Evolutionary conservation across 2,329 filamentous ascomycete species (phyloP), one percentile per base, ranked within the genome.

Genomic region (Thelonectria discophora): DNA sequence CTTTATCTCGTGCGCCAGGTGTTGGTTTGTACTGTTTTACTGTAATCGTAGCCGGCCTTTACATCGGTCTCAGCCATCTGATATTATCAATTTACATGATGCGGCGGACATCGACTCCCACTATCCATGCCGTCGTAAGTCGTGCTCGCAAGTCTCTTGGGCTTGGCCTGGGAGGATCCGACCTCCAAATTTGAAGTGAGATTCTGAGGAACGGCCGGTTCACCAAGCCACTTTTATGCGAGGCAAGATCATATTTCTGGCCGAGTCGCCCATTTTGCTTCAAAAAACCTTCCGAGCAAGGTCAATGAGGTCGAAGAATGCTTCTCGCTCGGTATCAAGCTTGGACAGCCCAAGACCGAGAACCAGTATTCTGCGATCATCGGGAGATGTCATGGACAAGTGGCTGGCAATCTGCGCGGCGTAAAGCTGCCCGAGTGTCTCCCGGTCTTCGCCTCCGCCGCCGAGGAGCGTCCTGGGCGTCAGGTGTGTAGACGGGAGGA

Each of bases 381-480:
- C 82, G 1, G 92, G 88, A 54, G 91, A 84, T 65, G 88, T 88
- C 62, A 90, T 86, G 17, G 89, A 84, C 61, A 99, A 85, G 40
- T 90, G 86, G 72, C 89, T 96, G 5, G 90, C 95, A 67, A 98
- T 90, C 72, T 97, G 94, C 45, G 92, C 92, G 3, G 94, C 94
- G 72, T 96, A 90, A 2, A 97, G 86, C 75, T 97, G 94, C 1
- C 93, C 94, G 5, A 96, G 77, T 0, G 90, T 92, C 73, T 97
- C 93, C 45, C 93, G 86, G 48, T 91, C 88, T 54, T 90, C 84
- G 32, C 90, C 88, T 47, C 94, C 93, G 10, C 90, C 93, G 2
- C 95, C 95, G 0, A 99, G 83, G 3, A 99, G 81, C 0, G 93
- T 97, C 39, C 88, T 94, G 1, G 95, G 92, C 0, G 92, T 97